These are phyloP conservation scores for Dothideomycetidae sp. DNA, from an alignment of 2,329 filamentous ascomycete species.

Conservation along the genomic window DNA sequence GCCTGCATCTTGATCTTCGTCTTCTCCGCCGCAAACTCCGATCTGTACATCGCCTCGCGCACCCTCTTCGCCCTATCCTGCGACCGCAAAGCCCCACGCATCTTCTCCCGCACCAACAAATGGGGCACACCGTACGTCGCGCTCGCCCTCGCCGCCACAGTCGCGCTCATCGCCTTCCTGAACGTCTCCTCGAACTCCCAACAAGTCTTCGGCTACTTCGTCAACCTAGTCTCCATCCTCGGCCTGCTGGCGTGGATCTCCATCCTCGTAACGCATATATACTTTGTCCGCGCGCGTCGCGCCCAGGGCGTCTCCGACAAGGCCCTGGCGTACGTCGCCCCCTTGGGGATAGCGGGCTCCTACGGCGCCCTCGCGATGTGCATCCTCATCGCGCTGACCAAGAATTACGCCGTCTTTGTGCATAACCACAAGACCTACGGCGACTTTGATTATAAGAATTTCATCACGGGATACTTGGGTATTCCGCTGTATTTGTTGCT, in stretches of 20 bases:
- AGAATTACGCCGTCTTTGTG: constrained; percentile 66
- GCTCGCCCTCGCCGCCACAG: constrained; percentile 44
- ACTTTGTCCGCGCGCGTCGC: constrained; percentile 31
- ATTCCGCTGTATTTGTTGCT: constrained; percentile 60
- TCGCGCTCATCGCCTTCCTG: constrained; percentile 44
- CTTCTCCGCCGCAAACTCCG: constrained; percentile 63
- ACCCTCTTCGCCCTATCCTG: constrained; percentile 60
- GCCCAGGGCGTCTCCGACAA: constrained; percentile 33
- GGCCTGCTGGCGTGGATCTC: constrained; percentile 35
- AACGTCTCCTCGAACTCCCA: constrained; percentile 29
- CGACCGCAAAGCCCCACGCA: constrained; percentile 55
- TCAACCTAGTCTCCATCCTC: constrained; percentile 29
- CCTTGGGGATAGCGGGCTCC: constrained; percentile 57
- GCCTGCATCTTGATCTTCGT: constrained; percentile 62
- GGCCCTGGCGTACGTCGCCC: constrained; percentile 43
- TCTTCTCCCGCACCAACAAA: constrained; percentile 57
- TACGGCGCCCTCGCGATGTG: constrained; percentile 55
- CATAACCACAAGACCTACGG: constrained; percentile 30
- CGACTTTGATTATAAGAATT: constrained; percentile 58
- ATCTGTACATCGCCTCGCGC: constrained; percentile 60
- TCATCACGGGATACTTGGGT: constrained; percentile 63
- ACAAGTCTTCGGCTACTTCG: constrained; percentile 34
- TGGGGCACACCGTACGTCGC: constrained; percentile 57
- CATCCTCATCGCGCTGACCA: constrained; percentile 60
- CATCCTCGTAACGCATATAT: constrained; percentile 36